Conservation (phyloP, 768 basidiomycete species). For the Erythrobasidium yunnanense region DNA sequence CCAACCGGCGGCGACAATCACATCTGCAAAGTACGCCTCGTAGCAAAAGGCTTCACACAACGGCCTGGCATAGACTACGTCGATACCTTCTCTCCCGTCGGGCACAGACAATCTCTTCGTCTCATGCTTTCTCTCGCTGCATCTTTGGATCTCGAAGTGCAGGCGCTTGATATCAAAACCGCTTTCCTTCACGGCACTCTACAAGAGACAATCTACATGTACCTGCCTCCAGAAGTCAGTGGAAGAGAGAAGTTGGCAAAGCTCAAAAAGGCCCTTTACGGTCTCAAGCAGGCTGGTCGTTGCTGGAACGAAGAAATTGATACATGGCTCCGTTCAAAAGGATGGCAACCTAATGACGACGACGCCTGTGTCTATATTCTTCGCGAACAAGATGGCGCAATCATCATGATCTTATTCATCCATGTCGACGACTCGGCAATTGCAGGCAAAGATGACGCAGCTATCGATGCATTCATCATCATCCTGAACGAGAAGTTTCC, state of each 20-base stretch:
- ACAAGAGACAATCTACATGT: not conserved
- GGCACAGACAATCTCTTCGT: not conserved
- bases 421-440: conserved; percentile 24
- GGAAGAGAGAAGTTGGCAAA: conserved; percentile 7
- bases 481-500: not conserved
- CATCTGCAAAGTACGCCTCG: not conserved
- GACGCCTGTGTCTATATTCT: conserved; percentile 7
- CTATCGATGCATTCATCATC: not conserved
- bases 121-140: not conserved
- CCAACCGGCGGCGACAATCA: not conserved
- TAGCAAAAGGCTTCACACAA: conserved; percentile 4
- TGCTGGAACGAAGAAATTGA: conserved; percentile 22
- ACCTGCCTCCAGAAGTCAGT: not conserved
- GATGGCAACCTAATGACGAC: not conserved
- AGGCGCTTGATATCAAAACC: not conserved
- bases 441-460: not conserved
- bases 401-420: conserved; percentile 1
- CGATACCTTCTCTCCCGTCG: conserved; percentile 8
- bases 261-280: not conserved
- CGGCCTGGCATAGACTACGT: conserved; percentile 7
- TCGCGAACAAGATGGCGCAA: not conserved
- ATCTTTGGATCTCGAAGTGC: not conserved
- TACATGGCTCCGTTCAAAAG: not conserved
- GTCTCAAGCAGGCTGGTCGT: not conserved
- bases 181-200: conserved; percentile 5